Evolutionary conservation across 345 rosid genomes (phyloP).

Genomic region (Geranium rotundifolium): DNA sequence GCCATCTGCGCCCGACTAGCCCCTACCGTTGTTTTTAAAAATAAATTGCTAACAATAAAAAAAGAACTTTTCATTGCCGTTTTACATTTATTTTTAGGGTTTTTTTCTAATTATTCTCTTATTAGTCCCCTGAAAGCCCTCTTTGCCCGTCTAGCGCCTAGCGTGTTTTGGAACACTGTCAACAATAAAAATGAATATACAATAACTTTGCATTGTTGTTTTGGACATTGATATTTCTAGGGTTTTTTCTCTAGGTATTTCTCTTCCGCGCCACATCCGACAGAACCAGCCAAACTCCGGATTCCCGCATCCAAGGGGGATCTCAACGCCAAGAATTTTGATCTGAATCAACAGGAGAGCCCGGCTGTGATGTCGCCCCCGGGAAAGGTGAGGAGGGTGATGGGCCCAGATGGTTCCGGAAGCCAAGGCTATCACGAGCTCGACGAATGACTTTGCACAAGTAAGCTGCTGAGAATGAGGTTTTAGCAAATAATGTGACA

Average conservation of each 20-base stretch:
- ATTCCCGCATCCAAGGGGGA: constrained; percentile 48
- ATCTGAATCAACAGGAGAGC: constrained; percentile 32
- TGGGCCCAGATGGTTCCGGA: constrained; percentile 44
- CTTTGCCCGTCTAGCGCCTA: too few species aligned
- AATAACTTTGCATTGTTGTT: neutral
- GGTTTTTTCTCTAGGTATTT: constrained; percentile 34
- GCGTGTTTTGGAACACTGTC: too few species aligned
- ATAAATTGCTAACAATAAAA: too few species aligned
- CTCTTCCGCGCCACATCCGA: constrained; percentile 52
- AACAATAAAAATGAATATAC: too few species aligned
- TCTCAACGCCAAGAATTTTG: constrained; percentile 20
- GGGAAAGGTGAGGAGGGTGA: constrained; percentile 58
- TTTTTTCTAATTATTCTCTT: too few species aligned
- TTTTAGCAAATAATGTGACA: neutral
- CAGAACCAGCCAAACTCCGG: constrained; percentile 50
- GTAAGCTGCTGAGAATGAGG: too few species aligned
- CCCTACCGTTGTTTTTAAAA: too few species aligned
- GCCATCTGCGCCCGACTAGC: too few species aligned
- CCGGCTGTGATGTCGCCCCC: constrained; percentile 63
- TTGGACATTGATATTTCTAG: neutral
- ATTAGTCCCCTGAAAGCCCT: too few species aligned
- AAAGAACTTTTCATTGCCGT: neutral
- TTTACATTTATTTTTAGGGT: neutral
- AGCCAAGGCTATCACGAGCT: neutral
- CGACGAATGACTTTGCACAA: too few species aligned